Percentiles rank a stretch among this genome's conserved stretches.
Evolutionary conservation across 2,329 filamentous ascomycete genomes (phyloP).

Genomic region (Xylariaceae sp.): DNA sequence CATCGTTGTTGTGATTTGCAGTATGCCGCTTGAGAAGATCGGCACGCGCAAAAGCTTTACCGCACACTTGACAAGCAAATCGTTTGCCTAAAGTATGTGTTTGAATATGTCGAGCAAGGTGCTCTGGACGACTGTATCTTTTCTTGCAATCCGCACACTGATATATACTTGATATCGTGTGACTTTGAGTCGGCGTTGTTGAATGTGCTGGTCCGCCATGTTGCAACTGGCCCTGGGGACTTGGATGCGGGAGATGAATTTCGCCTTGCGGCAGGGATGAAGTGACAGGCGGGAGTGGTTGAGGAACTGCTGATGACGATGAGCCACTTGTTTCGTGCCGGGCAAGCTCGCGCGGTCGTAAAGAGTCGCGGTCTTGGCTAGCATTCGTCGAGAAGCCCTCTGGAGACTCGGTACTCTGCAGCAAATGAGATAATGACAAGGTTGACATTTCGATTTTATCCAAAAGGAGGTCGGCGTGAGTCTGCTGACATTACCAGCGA

Average conservation of each 20-base stretch:
- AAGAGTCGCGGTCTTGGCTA: too few species aligned
- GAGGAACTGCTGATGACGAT: constrained; percentile 2
- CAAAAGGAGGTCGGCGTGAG: too few species aligned
- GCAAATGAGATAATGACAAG: constrained; percentile 19
- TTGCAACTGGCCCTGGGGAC: not conserved
- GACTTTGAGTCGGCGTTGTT: not conserved
- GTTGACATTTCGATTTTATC: constrained; percentile 11
- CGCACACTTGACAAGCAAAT: constrained; percentile 40
- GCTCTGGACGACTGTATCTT: constrained; percentile 52
- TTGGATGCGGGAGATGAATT: not conserved
- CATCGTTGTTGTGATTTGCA: constrained; percentile 47
- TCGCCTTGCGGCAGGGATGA: constrained; percentile 5
- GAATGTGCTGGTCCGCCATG: not conserved
- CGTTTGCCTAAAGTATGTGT: constrained; percentile 28
- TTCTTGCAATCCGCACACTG: constrained; percentile 52
- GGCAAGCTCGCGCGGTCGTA: not conserved
- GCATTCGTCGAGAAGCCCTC: too few species aligned
- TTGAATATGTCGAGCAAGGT: constrained; percentile 42
- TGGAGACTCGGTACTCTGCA: constrained; percentile 11
- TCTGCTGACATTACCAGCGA: too few species aligned
- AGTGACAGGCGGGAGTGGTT: constrained; percentile 3
- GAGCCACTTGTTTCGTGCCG: constrained; percentile 1
- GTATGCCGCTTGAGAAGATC: constrained; percentile 53
- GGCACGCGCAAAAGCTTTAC: constrained; percentile 53
- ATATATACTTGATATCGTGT: constrained; percentile 36